Base-by-base conservation (phyloP, 495 filamentous ascomycete species). In the Aspergillus funiculosus region DNA sequence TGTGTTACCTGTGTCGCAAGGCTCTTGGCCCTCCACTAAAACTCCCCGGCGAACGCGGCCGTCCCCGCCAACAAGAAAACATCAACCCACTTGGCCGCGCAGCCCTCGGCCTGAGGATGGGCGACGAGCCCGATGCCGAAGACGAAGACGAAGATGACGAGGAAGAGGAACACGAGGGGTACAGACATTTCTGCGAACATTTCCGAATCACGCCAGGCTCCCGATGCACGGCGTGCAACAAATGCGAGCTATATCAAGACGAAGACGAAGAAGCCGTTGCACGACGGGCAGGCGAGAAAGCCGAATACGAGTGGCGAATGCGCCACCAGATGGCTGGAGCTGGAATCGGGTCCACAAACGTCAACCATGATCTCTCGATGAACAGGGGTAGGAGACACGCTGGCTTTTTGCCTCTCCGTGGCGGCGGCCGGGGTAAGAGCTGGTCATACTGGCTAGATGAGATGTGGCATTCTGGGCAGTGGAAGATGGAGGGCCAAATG, bases 111-210 rank as follows among this genome's bases (percentile, higher is more conserved):
- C 6, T 34, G 8, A 18, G n/a, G 18, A 28, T 31, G 18, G 25
- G 9, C 18, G 44, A 17, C 39, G 51, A 53, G 7, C 36, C 39
- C 4, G 50, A 62, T 6, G 43, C 43, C n/a, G 53, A 37, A 6
- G 53, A 45, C 6, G 45, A 54, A 3, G 41, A 51, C 8, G 51
- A 37, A 6, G 58, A 58, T 5, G 62, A 58, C 3, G 60, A 61
- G 15, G 63, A 63, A 34, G 71, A 66, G 40, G 74, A 75, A 47
- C 72, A 72, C 1, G 76, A 86, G 53, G 85, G 89, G 5, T 96
- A 98, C 56, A 66, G 77, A 19, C 92, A 98, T 62, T 98, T 95
- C 56, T 98, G 92, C 59, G 80, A 95, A 53, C 92, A 98, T 64
- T 96, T 98, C 63, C 74, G 92, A n/a, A 57, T 69, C 21, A 72